These are phyloP conservation scores for Lachnellula arida DNA, from an alignment of 2,329 filamentous ascomycete species.

Conservation along the genomic window DNA sequence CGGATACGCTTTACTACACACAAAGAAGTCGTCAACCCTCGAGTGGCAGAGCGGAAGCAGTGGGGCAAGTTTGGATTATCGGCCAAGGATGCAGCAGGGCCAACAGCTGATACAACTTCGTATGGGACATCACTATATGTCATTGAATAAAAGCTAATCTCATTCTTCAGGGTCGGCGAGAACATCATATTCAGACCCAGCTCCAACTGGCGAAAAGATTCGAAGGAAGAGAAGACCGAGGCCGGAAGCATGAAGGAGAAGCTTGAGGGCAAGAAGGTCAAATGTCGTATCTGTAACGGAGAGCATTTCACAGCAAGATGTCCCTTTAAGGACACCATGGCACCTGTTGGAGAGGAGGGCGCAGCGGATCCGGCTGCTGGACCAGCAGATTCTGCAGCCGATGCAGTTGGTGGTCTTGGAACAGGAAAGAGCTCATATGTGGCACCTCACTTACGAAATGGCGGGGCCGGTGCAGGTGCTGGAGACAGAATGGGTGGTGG, in stretches of 20 bases:
- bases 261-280: conserved; percentile 99
- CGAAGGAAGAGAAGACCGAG: conserved; percentile 75
- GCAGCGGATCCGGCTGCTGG: conserved; percentile 49
- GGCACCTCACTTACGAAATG: conserved; percentile 84
- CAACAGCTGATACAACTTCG: conserved; percentile 82
- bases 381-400: conserved; percentile 38
- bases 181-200: conserved; percentile 96
- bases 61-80: conserved; percentile 93
- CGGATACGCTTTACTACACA: conserved; percentile 89
- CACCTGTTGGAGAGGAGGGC: conserved; percentile 64
- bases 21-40: conserved; percentile 92
- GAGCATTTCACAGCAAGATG: conserved; percentile 99
- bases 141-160: conserved; percentile 10
- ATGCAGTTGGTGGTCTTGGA: conserved; percentile 53
- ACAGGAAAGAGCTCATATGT: conserved; percentile 80
- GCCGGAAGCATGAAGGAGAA: conserved; percentile 72
- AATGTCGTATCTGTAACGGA: conserved; percentile 97
- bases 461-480: conserved; percentile 47
- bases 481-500: conserved; percentile 81
- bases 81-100: conserved; percentile 77
- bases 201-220: conserved; percentile 89
- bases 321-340: conserved; percentile 99
- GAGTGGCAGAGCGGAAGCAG: conserved; percentile 87
- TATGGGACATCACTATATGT: conserved; percentile 9
- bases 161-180: conserved; percentile 63